Evolutionary conservation across 495 filamentous ascomycete species (phyloP).

Genomic region (Aspergillus bertholletiae): DNA sequence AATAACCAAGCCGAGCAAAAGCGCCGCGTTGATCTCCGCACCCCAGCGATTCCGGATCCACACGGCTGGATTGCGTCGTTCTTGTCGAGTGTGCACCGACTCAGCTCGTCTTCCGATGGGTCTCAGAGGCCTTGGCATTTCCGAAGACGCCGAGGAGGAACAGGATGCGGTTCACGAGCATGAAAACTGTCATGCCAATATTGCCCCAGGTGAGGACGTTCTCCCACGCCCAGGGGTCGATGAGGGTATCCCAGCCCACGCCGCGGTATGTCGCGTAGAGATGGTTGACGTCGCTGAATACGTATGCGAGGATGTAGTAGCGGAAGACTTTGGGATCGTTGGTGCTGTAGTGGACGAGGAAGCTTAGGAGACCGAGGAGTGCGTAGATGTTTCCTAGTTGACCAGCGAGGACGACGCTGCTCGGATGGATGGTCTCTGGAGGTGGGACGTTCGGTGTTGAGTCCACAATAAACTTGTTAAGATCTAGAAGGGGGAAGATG

Average conservation of each 20-base stretch:
- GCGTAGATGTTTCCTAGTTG: constrained; percentile 68
- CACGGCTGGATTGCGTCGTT: not conserved
- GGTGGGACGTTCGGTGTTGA: constrained; percentile 48
- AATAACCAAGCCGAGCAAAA: not conserved
- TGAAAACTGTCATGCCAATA: constrained; percentile 54
- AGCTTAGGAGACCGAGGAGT: constrained; percentile 58
- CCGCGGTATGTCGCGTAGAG: constrained; percentile 57
- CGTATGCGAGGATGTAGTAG: constrained; percentile 63
- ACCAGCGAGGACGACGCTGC: constrained; percentile 48
- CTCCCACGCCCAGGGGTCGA: constrained; percentile 54
- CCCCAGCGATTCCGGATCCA: not conserved
- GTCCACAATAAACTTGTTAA: constrained; percentile 56
- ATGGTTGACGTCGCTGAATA: constrained; percentile 67
- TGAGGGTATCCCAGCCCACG: constrained; percentile 51
- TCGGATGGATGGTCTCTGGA: constrained; percentile 31
- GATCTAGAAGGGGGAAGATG: constrained; percentile 49
- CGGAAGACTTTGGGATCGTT: constrained; percentile 61
- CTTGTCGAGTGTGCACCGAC: constrained; percentile 5
- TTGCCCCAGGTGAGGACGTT: constrained; percentile 73
- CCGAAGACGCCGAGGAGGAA: constrained; percentile 62
- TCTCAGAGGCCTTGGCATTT: constrained; percentile 8
- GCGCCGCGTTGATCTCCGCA: not conserved
- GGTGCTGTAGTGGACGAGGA: constrained; percentile 58
- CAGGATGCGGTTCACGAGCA: constrained; percentile 52
- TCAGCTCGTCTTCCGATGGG: constrained; percentile 19